These are phyloP conservation scores for Naganishia sp. DNA, from an alignment of 1,284 basidiomycete species.

Conservation along the genomic window DNA sequence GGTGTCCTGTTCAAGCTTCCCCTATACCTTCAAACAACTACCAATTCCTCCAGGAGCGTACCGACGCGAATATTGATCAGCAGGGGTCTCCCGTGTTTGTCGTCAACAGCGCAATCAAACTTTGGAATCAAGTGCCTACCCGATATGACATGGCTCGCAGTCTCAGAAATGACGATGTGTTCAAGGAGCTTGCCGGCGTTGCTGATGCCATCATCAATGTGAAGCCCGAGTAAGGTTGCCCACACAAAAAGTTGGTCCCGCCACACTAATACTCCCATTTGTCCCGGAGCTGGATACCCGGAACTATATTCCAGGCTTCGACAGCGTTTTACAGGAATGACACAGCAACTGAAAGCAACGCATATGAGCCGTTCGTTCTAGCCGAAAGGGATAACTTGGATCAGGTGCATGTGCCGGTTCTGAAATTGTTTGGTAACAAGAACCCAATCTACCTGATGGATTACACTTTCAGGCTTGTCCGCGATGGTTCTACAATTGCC, in stretches of 20 bases:
- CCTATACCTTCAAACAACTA: not conserved
- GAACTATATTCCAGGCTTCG: not conserved
- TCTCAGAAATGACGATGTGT: not conserved
- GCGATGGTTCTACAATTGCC: not conserved
- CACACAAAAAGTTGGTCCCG: too few relatives aligned
- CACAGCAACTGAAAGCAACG: not conserved
- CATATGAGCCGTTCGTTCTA: not conserved
- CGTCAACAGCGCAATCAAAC: not conserved
- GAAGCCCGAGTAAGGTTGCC: not conserved
- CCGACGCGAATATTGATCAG: not conserved
- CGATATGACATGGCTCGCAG: slow-evolving; percentile 7
- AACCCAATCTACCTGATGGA: slow-evolving; percentile 2
- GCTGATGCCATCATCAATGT: slow-evolving; percentile 14
- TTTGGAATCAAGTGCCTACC: slow-evolving; percentile 6
- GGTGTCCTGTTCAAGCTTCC: too few relatives aligned
- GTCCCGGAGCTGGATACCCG: slow-evolving; percentile 3
- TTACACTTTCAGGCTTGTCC: not conserved
- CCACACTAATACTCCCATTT: not conserved
- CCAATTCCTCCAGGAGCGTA: not conserved
- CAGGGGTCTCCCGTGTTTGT: not conserved
- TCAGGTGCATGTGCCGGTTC: not conserved
- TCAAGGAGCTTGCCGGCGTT: slow-evolving; percentile 9
- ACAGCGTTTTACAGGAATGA: not conserved
- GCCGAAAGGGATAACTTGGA: not conserved
- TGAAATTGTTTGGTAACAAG: not conserved